A percentile compares a stretch with the other conserved stretches of the same genome.
phyloP scores from a whole-genome alignment of 2,329 filamentous ascomycete genomes.

The Endoconidiophora laricicola region DNA sequence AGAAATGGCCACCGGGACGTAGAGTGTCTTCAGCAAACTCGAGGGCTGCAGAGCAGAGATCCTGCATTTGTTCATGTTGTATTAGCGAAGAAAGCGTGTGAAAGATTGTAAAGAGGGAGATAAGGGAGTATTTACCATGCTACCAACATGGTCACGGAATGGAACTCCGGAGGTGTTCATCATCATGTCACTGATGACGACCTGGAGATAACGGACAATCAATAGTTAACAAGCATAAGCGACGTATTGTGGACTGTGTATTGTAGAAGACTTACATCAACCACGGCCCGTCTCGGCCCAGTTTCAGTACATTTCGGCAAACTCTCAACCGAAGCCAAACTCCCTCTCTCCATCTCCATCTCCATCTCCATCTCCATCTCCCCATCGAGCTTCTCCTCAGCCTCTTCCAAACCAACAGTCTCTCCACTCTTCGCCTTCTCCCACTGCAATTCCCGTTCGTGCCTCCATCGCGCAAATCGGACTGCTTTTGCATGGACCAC shows the following conservation, averaged over 20 bases:
- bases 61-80: slow-evolving; percentile 32
- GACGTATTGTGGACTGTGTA: not conserved
- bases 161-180: slow-evolving; percentile 91
- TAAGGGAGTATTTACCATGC: slow-evolving; percentile 55
- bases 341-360: not conserved
- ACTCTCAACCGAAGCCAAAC: too few relatives aligned
- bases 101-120: not conserved
- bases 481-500: slow-evolving; percentile 39
- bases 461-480: too few relatives aligned
- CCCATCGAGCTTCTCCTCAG: slow-evolving; percentile 13
- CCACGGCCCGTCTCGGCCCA: not conserved
- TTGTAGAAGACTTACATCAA: slow-evolving; percentile 4
- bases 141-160: slow-evolving; percentile 79
- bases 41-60: slow-evolving; percentile 69
- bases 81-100: slow-evolving; percentile 1
- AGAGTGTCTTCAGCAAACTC: slow-evolving; percentile 75
- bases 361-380: slow-evolving; percentile 12
- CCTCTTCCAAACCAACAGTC: not conserved
- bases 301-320: not conserved
- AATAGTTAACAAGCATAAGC: not conserved
- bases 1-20: slow-evolving; percentile 67
- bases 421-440: slow-evolving; percentile 11
- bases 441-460: slow-evolving; percentile 7
- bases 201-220: slow-evolving; percentile 22
- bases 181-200: slow-evolving; percentile 98